phyloP scores from a whole-genome alignment of 345 rosid genomes.

The Eucalyptus albens region DNA sequence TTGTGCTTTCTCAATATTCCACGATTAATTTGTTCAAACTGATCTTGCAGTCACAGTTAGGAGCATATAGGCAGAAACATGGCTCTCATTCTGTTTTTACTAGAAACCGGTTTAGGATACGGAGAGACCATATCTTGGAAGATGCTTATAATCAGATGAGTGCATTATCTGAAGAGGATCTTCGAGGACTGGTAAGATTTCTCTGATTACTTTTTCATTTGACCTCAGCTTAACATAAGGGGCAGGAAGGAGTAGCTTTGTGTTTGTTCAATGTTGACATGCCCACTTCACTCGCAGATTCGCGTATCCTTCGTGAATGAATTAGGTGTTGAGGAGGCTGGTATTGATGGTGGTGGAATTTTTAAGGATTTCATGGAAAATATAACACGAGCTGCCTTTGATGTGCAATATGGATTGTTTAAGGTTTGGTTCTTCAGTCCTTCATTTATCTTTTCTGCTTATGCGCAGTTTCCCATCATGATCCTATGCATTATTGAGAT shows the following conservation, averaged over 20 bases:
- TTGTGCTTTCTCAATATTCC: not conserved
- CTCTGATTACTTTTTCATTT: not conserved
- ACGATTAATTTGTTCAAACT: not conserved
- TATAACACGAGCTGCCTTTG: conserved; percentile 92
- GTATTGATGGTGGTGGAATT: conserved; percentile 99
- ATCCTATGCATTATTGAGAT: not conserved
- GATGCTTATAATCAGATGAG: conserved; percentile 99
- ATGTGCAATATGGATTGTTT: conserved; percentile 93
- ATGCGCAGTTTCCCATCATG: not conserved
- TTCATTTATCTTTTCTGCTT: not conserved
- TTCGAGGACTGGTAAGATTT: conserved; percentile 64
- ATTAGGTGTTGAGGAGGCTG: conserved; percentile 99
- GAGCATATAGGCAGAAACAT: conserved; percentile 52
- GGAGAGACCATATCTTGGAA: conserved; percentile 90
- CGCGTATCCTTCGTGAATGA: conserved; percentile 95
- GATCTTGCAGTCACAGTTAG: conserved; percentile 56
- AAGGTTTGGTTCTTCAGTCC: conserved; percentile 27
- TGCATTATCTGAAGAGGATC: conserved; percentile 89
- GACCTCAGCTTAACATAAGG: not conserved
- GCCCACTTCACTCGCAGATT: conserved; percentile 36
- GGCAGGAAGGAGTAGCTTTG: not conserved
- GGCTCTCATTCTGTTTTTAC: conserved; percentile 69
- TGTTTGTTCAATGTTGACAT: not conserved
- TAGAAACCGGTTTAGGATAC: conserved; percentile 83
- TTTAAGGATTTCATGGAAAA: conserved; percentile 99